phyloP scores from a whole-genome alignment of 208 protist genomes.

The Leishmania lainsoni region DNA sequence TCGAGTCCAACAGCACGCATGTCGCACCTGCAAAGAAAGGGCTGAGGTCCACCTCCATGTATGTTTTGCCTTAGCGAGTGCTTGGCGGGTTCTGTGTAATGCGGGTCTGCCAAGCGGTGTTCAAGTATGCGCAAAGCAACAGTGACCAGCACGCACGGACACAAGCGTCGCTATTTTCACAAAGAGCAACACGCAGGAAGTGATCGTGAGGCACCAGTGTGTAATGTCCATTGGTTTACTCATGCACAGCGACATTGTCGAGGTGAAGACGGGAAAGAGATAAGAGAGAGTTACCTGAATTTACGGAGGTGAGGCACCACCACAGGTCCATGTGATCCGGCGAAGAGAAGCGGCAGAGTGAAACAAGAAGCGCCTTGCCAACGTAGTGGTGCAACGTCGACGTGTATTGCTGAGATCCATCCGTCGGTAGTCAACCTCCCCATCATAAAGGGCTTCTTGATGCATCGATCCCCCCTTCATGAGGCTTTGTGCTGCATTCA shows the following conservation, averaged over 20 bases:
- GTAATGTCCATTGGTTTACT: neutral
- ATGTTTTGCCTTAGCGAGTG: neutral
- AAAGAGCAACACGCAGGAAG: neutral
- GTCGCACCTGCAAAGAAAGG: slow-evolving; percentile 7
- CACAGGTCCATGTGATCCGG: neutral
- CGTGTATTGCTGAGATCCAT: neutral
- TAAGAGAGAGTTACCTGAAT: neutral
- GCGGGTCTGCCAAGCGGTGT: neutral
- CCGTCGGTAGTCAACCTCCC: neutral
- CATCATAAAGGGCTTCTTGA: neutral
- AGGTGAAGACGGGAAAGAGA: neutral
- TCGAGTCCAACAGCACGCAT: slow-evolving; percentile 1
- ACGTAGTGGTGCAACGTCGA: neutral
- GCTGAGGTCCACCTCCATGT: slow-evolving; percentile 22
- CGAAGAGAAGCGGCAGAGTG: neutral
- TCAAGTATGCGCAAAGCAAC: neutral
- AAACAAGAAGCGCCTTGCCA: neutral
- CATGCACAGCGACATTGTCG: neutral
- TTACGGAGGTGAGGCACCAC: neutral
- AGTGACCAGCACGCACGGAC: neutral
- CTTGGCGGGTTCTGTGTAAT: neutral
- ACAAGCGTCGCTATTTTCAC: neutral
- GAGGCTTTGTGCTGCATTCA: neutral
- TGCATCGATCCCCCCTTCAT: neutral
- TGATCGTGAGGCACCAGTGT: neutral